These are phyloP conservation scores for Leishmania tropica DNA, from an alignment of 208 protist genomes.

Conservation along the genomic window DNA sequence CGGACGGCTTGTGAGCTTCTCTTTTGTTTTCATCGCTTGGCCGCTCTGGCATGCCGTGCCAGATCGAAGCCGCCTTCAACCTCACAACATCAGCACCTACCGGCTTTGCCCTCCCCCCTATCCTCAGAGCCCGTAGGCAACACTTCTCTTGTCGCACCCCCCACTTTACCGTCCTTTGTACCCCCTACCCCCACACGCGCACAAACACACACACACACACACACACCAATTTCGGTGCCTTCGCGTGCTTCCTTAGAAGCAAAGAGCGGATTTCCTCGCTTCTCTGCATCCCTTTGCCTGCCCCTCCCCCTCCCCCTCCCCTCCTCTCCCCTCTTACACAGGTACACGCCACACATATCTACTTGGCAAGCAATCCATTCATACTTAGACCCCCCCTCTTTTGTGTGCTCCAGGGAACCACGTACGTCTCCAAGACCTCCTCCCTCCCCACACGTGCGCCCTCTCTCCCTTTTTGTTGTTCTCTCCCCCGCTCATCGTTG, in stretches of 20 bases:
- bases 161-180: neutral
- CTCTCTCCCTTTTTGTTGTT: constrained; percentile 1
- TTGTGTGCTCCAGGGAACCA: neutral
- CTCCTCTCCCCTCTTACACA: neutral
- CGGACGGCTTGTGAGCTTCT: neutral
- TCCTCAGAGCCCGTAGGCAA: no score
- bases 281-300: neutral
- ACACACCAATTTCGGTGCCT: neutral
- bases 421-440: neutral
- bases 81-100: neutral
- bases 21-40: neutral
- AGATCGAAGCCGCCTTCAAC: neutral
- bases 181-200: neutral
- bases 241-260: neutral
- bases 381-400: neutral
- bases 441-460: neutral
- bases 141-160: neutral
- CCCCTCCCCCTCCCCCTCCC: no score
- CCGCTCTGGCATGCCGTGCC: neutral
- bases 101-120: neutral
- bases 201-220: neutral
- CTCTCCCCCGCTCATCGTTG: neutral
- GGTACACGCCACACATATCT: neutral
- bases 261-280: neutral
- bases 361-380: neutral